A percentile compares a stretch with the other conserved stretches of the same genome.
Evolutionary conservation across 768 basidiomycete species (phyloP).

Genomic region (Calvatia gigantea): DNA sequence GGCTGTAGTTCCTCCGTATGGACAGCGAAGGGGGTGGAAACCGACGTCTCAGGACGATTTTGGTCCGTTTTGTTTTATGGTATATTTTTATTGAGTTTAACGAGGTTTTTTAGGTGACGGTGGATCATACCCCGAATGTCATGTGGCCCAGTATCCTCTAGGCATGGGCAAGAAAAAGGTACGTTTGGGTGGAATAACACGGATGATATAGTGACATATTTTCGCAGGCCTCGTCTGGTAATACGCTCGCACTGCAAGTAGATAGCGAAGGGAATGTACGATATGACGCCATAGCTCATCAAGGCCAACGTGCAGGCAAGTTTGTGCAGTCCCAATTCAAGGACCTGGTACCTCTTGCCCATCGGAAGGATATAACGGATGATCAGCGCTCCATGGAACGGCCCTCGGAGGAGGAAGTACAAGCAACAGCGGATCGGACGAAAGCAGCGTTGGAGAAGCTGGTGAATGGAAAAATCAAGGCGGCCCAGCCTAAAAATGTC

Average conservation of each 20-base stretch:
- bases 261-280: constrained; percentile 95
- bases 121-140: constrained; percentile 91
- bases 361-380: constrained; percentile 86
- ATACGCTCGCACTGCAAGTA: constrained; percentile 94
- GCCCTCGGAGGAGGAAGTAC: constrained; percentile 91
- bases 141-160: constrained; percentile 94
- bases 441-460: constrained; percentile 90
- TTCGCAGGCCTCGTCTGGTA: constrained; percentile 78
- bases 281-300: constrained; percentile 95
- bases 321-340: constrained; percentile 94
- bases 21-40: constrained; percentile 82
- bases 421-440: constrained; percentile 88
- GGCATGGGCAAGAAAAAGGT: constrained; percentile 97
- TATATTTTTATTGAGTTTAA: constrained; percentile 4
- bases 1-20: constrained; percentile 73
- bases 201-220: neutral
- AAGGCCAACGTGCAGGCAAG: constrained; percentile 87
- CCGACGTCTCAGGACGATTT: constrained; percentile 82
- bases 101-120: constrained; percentile 57
- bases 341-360: constrained; percentile 88
- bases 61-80: constrained; percentile 42
- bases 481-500: constrained; percentile 95
- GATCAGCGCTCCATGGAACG: constrained; percentile 77
- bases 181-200: constrained; percentile 21
- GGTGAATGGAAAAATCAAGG: constrained; percentile 95